phyloP scores from a whole-genome alignment of 2,329 filamentous ascomycete species.

The Parastagonospora avenae region DNA sequence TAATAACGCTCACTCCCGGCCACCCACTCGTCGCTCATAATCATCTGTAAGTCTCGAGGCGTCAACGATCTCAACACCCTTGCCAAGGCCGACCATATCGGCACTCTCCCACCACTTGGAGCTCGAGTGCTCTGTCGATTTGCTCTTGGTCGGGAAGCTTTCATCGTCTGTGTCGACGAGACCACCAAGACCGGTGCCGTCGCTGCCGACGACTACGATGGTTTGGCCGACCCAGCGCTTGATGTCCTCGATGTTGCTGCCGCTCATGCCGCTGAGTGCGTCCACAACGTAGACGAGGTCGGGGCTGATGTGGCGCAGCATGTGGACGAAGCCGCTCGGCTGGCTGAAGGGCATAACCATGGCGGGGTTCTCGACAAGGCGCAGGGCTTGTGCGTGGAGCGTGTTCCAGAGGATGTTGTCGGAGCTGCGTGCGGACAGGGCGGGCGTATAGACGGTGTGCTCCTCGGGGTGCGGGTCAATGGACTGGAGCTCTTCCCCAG shows the following conservation, averaged over 20 bases:
- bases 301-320: constrained; percentile 83
- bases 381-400: constrained; percentile 77
- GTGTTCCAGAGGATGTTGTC: constrained; percentile 70
- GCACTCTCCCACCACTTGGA: constrained; percentile 78
- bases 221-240: constrained; percentile 66
- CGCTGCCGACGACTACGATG: constrained; percentile 62
- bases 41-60: constrained; percentile 81
- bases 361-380: constrained; percentile 80
- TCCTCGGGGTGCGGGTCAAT: constrained; percentile 55
- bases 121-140: constrained; percentile 32
- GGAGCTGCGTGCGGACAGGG: constrained; percentile 39
- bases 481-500: constrained; percentile 62
- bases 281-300: constrained; percentile 89
- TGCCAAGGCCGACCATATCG: constrained; percentile 81
- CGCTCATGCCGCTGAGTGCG: constrained; percentile 76
- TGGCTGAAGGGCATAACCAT: constrained; percentile 91
- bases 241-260: constrained; percentile 72
- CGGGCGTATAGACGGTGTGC: constrained; percentile 40
- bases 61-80: constrained; percentile 88
- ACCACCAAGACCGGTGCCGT: constrained; percentile 51
- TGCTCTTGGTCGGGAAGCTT: constrained; percentile 26
- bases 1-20: constrained; percentile 49
- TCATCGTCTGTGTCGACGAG: constrained; percentile 68
- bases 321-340: constrained; percentile 79
- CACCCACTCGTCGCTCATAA: constrained; percentile 79